phyloP scores from a whole-genome alignment of 1,284 basidiomycete species.

The Prillingera fragicola region DNA sequence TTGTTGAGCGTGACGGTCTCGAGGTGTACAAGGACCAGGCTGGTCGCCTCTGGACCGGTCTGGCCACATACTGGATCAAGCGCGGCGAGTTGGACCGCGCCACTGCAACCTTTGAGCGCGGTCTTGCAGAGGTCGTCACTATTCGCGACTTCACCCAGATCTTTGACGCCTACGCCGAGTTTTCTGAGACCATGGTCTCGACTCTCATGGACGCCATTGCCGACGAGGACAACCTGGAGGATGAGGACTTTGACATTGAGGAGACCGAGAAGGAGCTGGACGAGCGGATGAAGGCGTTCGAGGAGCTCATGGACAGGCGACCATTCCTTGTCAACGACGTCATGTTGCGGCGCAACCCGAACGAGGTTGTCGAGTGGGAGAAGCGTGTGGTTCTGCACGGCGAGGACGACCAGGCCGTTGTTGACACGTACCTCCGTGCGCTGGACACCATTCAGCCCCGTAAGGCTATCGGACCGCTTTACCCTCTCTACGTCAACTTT shows the following conservation, averaged over 20 bases:
- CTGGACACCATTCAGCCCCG: constrained; percentile 83
- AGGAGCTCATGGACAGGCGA: constrained; percentile 87
- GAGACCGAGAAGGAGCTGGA: constrained; percentile 86
- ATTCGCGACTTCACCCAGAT: constrained; percentile 97
- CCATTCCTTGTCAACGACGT: constrained; percentile 98
- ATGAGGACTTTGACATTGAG: constrained; percentile 63
- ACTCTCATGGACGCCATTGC: constrained; percentile 84
- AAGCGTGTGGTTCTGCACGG: constrained; percentile 93
- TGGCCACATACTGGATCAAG: constrained; percentile 99
- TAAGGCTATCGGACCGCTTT: constrained; percentile 85
- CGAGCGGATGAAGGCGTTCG: constrained; percentile 83
- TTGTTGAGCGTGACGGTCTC: constrained; percentile 80
- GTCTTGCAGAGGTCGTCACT: constrained; percentile 78
- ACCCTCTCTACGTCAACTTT: constrained; percentile 89
- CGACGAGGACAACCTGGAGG: constrained; percentile 54
- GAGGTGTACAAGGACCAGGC: constrained; percentile 91
- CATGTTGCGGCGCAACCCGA: constrained; percentile 83
- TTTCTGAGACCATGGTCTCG: constrained; percentile 83
- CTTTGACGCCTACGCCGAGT: constrained; percentile 94
- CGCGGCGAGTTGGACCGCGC: constrained; percentile 89
- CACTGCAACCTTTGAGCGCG: constrained; percentile 79
- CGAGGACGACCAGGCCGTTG: constrained; percentile 87
- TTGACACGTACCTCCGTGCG: constrained; percentile 85
- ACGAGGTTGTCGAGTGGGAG: constrained; percentile 99
- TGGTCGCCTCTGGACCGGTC: constrained; percentile 88